A percentile compares a stretch with the other conserved stretches of the same genome.
phyloP scores from a whole-genome alignment of 257 asterid genomes.

The Scutellaria minor region DNA sequence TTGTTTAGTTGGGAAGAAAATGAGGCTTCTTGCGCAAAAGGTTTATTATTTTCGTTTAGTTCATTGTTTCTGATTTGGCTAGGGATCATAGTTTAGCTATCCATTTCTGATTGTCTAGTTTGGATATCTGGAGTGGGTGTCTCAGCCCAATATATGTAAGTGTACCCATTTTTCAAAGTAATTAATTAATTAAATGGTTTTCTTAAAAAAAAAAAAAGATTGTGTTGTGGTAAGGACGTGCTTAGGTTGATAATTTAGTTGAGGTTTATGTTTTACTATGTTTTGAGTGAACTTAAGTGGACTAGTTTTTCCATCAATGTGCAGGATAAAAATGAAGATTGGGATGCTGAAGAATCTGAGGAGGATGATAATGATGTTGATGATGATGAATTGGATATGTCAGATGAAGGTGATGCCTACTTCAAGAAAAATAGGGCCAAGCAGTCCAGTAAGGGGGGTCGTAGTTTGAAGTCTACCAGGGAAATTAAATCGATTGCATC shows the following conservation, averaged over 20 bases:
- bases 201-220: neutral
- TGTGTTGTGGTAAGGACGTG: slow-evolving; percentile 19
- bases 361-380: slow-evolving; percentile 65
- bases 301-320: slow-evolving; percentile 35
- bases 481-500: slow-evolving; percentile 51
- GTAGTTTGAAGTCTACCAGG: slow-evolving; percentile 61
- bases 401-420: slow-evolving; percentile 73
- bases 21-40: too few relatives aligned
- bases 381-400: slow-evolving; percentile 71
- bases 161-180: too few relatives aligned
- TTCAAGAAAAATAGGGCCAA: slow-evolving; percentile 60
- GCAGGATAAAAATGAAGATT: slow-evolving; percentile 83
- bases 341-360: slow-evolving; percentile 94
- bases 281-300: slow-evolving; percentile 31
- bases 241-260: slow-evolving; percentile 19
- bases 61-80: too few relatives aligned
- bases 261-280: slow-evolving; percentile 16
- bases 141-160: too few relatives aligned
- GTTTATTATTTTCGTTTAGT: too few relatives aligned
- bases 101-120: too few relatives aligned
- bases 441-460: slow-evolving; percentile 61
- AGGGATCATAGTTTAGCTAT: too few relatives aligned
- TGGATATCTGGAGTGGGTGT: too few relatives aligned
- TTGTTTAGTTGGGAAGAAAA: slow-evolving; percentile 1
- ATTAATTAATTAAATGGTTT: neutral